Conservation (phyloP, 495 filamentous ascomycete species). For the Sphaerosporella brunnea region DNA sequence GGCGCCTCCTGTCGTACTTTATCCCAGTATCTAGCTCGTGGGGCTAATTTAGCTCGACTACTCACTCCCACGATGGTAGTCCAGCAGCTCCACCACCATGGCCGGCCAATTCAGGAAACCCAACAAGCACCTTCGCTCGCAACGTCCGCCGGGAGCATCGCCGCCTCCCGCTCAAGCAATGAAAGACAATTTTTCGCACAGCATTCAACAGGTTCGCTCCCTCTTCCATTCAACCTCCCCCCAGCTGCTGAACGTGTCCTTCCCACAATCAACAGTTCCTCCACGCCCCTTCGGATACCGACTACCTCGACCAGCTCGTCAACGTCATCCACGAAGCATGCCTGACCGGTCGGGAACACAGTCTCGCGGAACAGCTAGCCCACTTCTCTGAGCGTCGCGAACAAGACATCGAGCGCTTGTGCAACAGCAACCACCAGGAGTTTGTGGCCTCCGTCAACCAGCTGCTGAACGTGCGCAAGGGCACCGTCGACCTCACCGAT, state of each 20-base stretch:
- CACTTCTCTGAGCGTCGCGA: conserved; percentile 75
- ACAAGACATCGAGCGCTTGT: conserved; percentile 81
- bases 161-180: background rate
- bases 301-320: conserved; percentile 89
- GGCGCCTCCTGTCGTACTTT: no score
- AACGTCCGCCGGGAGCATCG: no score
- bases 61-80: no score
- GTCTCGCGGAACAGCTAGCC: conserved; percentile 58
- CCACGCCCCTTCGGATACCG: conserved; percentile 72
- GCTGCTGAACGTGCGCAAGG: conserved; percentile 73
- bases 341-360: conserved; percentile 49
- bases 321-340: conserved; percentile 82
- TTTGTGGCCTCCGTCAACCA: conserved; percentile 87
- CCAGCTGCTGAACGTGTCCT: background rate
- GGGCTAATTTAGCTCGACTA: no score
- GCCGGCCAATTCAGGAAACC: no score
- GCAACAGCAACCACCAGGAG: conserved; percentile 88
- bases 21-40: no score
- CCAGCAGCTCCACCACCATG: no score
- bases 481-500: conserved; percentile 68
- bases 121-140: no score
- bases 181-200: conserved; percentile 6
- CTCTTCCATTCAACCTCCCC: background rate
- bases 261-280: conserved; percentile 72
- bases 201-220: conserved; percentile 2